phyloP scores from a whole-genome alignment of 352 stramenopile genomes.

The Globisporangium emineosum region DNA sequence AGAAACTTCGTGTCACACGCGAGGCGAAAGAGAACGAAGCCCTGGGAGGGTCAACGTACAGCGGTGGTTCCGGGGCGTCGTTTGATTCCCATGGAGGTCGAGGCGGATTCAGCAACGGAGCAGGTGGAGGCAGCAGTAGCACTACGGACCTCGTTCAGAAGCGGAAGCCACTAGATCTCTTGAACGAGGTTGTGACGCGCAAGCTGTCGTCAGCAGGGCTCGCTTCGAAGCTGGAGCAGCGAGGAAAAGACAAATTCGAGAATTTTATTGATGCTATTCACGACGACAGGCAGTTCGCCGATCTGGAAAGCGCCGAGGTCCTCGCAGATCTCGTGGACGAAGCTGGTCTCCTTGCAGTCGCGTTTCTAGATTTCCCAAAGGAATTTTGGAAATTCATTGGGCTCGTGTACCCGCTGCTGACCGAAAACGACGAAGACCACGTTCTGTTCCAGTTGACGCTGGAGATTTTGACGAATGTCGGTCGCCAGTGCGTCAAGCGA shows the following conservation, averaged over 20 bases:
- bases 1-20: slow-evolving; percentile 74
- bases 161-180: slow-evolving; percentile 53
- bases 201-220: slow-evolving; percentile 33
- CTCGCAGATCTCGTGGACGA: slow-evolving; percentile 45
- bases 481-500: slow-evolving; percentile 40
- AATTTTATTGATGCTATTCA: slow-evolving; percentile 52
- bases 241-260: slow-evolving; percentile 68
- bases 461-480: slow-evolving; percentile 36
- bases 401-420: slow-evolving; percentile 47
- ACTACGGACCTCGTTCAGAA: slow-evolving; percentile 48
- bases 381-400: slow-evolving; percentile 81
- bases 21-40: slow-evolving; percentile 61
- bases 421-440: slow-evolving; percentile 44
- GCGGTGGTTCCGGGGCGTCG: slow-evolving; percentile 22
- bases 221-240: slow-evolving; percentile 27
- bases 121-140: slow-evolving; percentile 15
- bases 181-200: slow-evolving; percentile 45
- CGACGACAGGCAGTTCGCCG: slow-evolving; percentile 35
- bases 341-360: slow-evolving; percentile 43
- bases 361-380: slow-evolving; percentile 71
- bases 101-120: slow-evolving; percentile 14
- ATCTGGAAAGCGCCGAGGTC: slow-evolving; percentile 35
- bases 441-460: slow-evolving; percentile 34
- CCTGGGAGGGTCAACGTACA: slow-evolving; percentile 23
- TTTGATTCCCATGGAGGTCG: slow-evolving; percentile 29